Conservation (phyloP, 106 monocot species). For the Ottelia alismoides region DNA sequence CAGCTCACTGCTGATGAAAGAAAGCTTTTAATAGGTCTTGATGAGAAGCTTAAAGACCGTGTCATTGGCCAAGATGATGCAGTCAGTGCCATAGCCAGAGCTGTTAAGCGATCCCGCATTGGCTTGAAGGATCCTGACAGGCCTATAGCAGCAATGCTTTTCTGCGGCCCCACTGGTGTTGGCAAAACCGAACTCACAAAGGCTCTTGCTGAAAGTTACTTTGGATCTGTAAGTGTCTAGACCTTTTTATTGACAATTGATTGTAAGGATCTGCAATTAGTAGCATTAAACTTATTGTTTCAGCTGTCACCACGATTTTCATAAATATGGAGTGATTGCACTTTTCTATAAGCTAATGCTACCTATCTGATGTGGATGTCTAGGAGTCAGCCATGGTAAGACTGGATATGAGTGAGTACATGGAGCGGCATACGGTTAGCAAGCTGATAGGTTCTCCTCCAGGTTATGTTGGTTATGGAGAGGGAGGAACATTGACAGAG, state of each 20-base stretch:
- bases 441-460: constrained; percentile 88
- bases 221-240: constrained; percentile 64
- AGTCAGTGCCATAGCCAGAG: constrained; percentile 49
- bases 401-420: constrained; percentile 79
- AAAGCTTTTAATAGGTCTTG: constrained; percentile 57
- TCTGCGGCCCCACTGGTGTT: constrained; percentile 80
- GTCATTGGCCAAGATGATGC: constrained; percentile 83
- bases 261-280: neutral
- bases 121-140: constrained; percentile 61
- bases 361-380: neutral
- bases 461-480: constrained; percentile 70
- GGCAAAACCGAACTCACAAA: constrained; percentile 89
- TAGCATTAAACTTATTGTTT: neutral
- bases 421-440: constrained; percentile 73
- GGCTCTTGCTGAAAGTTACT: constrained; percentile 67
- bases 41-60: constrained; percentile 58
- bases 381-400: constrained; percentile 68
- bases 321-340: neutral
- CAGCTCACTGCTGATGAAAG: constrained; percentile 78
- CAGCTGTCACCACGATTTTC: neutral
- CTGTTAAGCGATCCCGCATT: constrained; percentile 70
- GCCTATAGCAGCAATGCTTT: constrained; percentile 63
- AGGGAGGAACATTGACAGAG: constrained; percentile 70
- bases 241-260: neutral
- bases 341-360: neutral